Percentiles rank a stretch among this genome's conserved stretches.
phyloP scores from a whole-genome alignment of 805 yeast genomes.

The Starmerella bacillaris region DNA sequence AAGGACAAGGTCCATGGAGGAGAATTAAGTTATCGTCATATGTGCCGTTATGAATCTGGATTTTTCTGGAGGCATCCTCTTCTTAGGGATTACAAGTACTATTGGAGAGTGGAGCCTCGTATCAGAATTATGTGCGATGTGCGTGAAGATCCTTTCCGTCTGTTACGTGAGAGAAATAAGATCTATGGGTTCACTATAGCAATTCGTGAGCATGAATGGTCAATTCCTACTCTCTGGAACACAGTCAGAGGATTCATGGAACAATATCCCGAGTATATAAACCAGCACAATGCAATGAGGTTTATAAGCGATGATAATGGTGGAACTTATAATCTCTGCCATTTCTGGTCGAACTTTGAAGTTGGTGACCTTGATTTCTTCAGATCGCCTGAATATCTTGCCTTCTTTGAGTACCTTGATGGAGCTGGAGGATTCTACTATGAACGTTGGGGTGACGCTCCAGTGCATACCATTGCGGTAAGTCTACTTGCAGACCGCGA shows the following conservation, averaged over 20 bases:
- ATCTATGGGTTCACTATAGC: slow-evolving; percentile 52
- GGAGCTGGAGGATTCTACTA: slow-evolving; percentile 80
- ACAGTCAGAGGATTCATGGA: slow-evolving; percentile 31
- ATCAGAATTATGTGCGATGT: slow-evolving; percentile 44
- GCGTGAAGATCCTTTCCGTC: slow-evolving; percentile 42
- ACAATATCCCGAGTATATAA: slow-evolving; percentile 32
- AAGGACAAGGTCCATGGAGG: slow-evolving; percentile 38
- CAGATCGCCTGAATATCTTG: slow-evolving; percentile 51
- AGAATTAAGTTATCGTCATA: slow-evolving; percentile 46
- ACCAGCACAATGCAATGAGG: slow-evolving; percentile 41
- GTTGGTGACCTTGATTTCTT: slow-evolving; percentile 57
- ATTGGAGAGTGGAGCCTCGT: slow-evolving; percentile 67
- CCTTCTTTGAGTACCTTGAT: slow-evolving; percentile 60
- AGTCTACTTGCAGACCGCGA: slow-evolving; percentile 54
- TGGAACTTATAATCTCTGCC: slow-evolving; percentile 60
- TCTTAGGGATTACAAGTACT: slow-evolving; percentile 42
- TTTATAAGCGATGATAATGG: slow-evolving; percentile 58
- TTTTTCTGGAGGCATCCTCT: slow-evolving; percentile 47
- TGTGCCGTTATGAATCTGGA: slow-evolving; percentile 70
- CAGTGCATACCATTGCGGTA: slow-evolving; percentile 75
- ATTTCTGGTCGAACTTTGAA: slow-evolving; percentile 81
- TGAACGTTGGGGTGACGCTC: slow-evolving; percentile 93
- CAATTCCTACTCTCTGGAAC: slow-evolving; percentile 50
- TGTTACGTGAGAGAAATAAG: slow-evolving; percentile 37
- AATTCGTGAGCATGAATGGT: slow-evolving; percentile 41